Conservation (phyloP, 2,329 filamentous ascomycete species). For the Sporothrix phasma region DNA sequence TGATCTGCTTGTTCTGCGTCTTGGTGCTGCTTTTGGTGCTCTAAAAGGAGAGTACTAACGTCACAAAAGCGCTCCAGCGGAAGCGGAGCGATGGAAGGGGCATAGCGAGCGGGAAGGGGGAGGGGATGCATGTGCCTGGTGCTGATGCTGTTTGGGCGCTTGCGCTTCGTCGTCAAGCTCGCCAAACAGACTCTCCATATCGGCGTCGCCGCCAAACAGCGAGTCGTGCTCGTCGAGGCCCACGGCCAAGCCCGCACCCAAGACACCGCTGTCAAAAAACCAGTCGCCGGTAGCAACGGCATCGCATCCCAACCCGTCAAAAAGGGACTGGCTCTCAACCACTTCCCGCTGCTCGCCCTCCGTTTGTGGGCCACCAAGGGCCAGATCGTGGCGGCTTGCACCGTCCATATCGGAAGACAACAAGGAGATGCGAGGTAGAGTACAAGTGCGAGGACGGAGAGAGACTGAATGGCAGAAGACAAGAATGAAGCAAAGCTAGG, state of each 20-base stretch:
- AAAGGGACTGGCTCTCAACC: background rate
- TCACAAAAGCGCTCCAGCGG: conserved; percentile 1
- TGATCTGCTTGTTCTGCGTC: too few relatives aligned
- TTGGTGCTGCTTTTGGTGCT: background rate
- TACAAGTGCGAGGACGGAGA: background rate
- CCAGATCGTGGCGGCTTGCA: background rate
- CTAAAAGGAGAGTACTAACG: conserved; percentile 14
- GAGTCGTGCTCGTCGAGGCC: background rate
- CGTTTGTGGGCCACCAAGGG: background rate
- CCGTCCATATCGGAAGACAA: background rate
- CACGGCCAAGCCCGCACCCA: background rate
- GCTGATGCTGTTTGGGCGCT: background rate
- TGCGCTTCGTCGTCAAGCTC: background rate
- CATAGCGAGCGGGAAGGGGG: background rate
- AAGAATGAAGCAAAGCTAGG: background rate
- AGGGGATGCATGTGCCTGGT: background rate
- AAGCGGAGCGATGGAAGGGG: background rate
- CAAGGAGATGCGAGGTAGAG: background rate
- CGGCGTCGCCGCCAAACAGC: background rate
- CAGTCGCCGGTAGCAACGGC: background rate
- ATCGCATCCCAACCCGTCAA: background rate
- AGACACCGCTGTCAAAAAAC: background rate
- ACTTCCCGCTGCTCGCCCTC: background rate
- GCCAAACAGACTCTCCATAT: conserved; percentile 13
- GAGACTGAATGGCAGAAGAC: background rate